phyloP scores from a whole-genome alignment of 768 basidiomycete genomes.

The Cyclocybe cylindracea region DNA sequence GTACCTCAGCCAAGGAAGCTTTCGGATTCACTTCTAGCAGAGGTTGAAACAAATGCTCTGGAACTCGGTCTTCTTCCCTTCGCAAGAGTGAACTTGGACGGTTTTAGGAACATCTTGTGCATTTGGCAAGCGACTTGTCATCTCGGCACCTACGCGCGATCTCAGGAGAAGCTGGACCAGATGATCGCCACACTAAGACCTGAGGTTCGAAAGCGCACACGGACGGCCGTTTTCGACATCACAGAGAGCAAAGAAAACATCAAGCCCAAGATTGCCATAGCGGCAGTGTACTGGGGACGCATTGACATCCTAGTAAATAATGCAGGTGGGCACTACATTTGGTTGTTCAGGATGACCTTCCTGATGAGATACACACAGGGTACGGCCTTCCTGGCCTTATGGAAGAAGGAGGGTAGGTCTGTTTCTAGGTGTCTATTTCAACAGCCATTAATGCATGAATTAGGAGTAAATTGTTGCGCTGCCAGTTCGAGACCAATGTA shows the following conservation, averaged over 20 bases:
- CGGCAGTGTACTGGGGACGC: conserved; percentile 47
- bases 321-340: conserved; percentile 38
- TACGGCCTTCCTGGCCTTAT: conserved; percentile 41
- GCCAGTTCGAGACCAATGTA: conserved; percentile 50
- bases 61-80: no score
- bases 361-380: conserved; percentile 19
- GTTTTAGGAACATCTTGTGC: conserved; percentile 56
- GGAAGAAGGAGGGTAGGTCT: conserved; percentile 60
- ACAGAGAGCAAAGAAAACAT: conserved; percentile 43
- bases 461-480: conserved; percentile 33
- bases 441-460: neutral
- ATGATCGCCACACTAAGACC: conserved; percentile 23
- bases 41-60: no score
- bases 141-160: conserved; percentile 45
- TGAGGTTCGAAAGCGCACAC: conserved; percentile 35
- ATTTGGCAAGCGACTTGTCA: conserved; percentile 55
- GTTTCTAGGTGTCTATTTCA: neutral
- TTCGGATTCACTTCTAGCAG: no score
- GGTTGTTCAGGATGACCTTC: neutral
- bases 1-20: no score
- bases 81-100: neutral
- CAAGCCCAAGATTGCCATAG: conserved; percentile 41
- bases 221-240: conserved; percentile 52
- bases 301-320: conserved; percentile 70
- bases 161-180: conserved; percentile 40